Evolutionary conservation across 306 rosid genomes (phyloP), one percentile per base, ranked within the genome.

Genomic region (Benincasa hispida): DNA sequence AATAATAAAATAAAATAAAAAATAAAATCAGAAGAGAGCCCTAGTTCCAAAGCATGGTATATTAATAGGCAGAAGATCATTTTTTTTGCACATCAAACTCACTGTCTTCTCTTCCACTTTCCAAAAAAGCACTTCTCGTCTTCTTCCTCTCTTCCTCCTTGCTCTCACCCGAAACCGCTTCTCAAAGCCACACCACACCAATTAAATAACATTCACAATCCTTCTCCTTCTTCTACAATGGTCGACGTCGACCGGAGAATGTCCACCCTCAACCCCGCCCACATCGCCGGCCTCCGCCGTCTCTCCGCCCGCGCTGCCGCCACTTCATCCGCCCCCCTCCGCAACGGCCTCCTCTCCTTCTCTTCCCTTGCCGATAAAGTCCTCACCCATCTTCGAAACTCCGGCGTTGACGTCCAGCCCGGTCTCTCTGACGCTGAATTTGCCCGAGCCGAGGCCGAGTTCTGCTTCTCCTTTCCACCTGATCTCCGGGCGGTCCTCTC

Each of bases 231-330:
- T 45, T 45, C 18, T 39, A 84, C 67, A 74, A 94, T 92, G 98
- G 99, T 92, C 21, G 99, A 94, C 88, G 98, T 94, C 30, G 99
- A 90, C 88, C 92, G 95, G 86, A 87, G 99, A 72, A 92, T 94
- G 93, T 70, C 96, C 84, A 95, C 97, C 77, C 88, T 92, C 3
- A 94, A 90, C 81, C 97, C 99, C 88, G 95, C 93, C 50, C 95
- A 94, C 80, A 60, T 88, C 17, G 99, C 99, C 61, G 99, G 99
- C 17, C 83, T 94, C 28, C 93, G 99, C 13, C 96, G 99, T 0
- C 89, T 94, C 41, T 94, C 99, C 1, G 99, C 96, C 8, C 85
- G 99, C 42, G 99, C 99, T 1, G 96, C 97, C 0, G 87, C 97
- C 72, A 5, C 59, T 35, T 3, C 76, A 39, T 7, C 75, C 4